A percentile compares a stretch with the other conserved stretches of the same genome.
Conservation (phyloP, 805 yeast species). For the Sungouiozyma ichnusensis region DNA sequence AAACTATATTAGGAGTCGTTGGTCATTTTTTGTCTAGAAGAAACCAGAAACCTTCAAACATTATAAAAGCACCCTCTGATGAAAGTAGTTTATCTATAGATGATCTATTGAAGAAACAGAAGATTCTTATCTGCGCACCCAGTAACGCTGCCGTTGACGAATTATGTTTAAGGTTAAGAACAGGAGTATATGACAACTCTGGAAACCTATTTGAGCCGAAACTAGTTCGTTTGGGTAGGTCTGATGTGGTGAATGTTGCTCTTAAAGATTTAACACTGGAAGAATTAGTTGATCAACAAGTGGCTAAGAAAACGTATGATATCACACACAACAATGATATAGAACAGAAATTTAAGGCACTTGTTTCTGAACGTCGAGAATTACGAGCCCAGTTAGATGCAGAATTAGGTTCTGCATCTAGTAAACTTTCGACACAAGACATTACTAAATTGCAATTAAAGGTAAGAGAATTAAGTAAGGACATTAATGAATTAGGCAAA, state of each 20-base stretch:
- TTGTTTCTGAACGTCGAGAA: slow-evolving; percentile 49
- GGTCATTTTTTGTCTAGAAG: slow-evolving; percentile 55
- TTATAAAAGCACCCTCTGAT: slow-evolving; percentile 27
- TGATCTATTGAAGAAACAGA: slow-evolving; percentile 32
- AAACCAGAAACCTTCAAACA: slow-evolving; percentile 18
- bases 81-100: slow-evolving; percentile 11
- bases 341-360: slow-evolving; percentile 36
- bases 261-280: slow-evolving; percentile 80
- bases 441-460: slow-evolving; percentile 38
- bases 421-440: slow-evolving; percentile 38
- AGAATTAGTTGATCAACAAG: slow-evolving; percentile 62
- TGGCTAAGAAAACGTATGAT: slow-evolving; percentile 33
- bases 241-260: slow-evolving; percentile 76
- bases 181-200: slow-evolving; percentile 50
- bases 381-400: slow-evolving; percentile 34
- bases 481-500: slow-evolving; percentile 60
- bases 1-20: slow-evolving; percentile 84
- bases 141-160: slow-evolving; percentile 99
- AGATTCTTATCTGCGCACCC: slow-evolving; percentile 89
- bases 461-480: slow-evolving; percentile 46
- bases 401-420: slow-evolving; percentile 35
- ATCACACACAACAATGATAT: slow-evolving; percentile 35
- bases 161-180: slow-evolving; percentile 67
- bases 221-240: slow-evolving; percentile 78
- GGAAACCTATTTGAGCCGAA: slow-evolving; percentile 50